phyloP scores from a whole-genome alignment of 1,139 yeast species.

The Scheffersomyces titani region DNA sequence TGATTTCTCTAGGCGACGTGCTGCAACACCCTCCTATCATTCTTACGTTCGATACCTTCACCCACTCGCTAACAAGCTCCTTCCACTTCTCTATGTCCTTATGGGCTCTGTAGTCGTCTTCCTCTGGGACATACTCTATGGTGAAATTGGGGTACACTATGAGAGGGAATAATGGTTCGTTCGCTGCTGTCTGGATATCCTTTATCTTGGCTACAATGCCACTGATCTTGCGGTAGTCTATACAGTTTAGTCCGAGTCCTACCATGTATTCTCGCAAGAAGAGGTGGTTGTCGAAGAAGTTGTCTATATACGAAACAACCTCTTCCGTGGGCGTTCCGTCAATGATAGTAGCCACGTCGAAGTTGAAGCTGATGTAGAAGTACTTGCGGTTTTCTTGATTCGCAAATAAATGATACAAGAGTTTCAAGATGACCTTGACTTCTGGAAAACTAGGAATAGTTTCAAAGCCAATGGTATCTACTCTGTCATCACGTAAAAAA shows the following conservation, averaged over 20 bases:
- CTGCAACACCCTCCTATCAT: constrained; percentile 64
- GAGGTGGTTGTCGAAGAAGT: constrained; percentile 10
- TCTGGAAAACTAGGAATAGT: constrained; percentile 63
- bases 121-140: constrained; percentile 43
- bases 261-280: constrained; percentile 17
- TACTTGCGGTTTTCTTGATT: constrained; percentile 17
- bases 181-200: constrained; percentile 13
- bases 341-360: constrained; percentile 24
- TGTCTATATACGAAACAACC: constrained; percentile 20
- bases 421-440: constrained; percentile 33
- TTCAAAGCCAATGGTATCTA: constrained; percentile 62
- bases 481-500: constrained; percentile 32
- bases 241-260: constrained; percentile 45
- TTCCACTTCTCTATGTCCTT: constrained; percentile 28
- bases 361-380: constrained; percentile 32
- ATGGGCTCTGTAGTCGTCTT: constrained; percentile 15
- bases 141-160: constrained; percentile 61
- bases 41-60: constrained; percentile 27
- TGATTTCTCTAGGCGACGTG: constrained; percentile 49
- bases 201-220: constrained; percentile 19
- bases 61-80: constrained; percentile 33
- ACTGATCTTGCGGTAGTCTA: constrained; percentile 26
- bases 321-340: constrained; percentile 34
- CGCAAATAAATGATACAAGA: constrained; percentile 17
- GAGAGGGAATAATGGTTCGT: constrained; percentile 22